phyloP scores from a whole-genome alignment of 2,329 filamentous ascomycete genomes.

The Cytospora mali region DNA sequence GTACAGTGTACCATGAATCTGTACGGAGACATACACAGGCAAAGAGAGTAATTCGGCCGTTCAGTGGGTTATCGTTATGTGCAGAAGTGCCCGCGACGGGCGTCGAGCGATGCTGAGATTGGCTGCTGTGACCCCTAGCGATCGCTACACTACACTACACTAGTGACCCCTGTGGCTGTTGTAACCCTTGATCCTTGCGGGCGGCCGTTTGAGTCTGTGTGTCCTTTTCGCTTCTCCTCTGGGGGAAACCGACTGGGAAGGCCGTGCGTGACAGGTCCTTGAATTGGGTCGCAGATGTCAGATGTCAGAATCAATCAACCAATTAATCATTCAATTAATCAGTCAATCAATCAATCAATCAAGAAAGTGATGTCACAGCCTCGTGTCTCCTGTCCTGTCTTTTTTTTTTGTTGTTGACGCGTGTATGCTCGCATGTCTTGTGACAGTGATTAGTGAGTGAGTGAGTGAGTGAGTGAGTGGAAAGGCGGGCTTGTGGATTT shows the following conservation, averaged over 20 bases:
- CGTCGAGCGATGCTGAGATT: slow-evolving; percentile 18
- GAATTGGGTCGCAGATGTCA: slow-evolving; percentile 18
- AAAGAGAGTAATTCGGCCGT: neutral
- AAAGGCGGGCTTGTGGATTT: too few species aligned
- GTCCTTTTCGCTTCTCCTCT: neutral
- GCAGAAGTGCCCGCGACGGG: slow-evolving; percentile 17
- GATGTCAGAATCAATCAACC: neutral
- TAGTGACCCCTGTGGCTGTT: slow-evolving; percentile 6
- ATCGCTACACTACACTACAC: too few species aligned
- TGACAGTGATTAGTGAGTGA: too few species aligned
- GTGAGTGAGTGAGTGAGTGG: neutral
- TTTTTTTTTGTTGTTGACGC: too few species aligned
- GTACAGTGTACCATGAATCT: neutral
- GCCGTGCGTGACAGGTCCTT: slow-evolving; percentile 11
- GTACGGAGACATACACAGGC: neutral
- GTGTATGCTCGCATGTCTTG: too few species aligned
- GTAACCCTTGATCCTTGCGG: slow-evolving; percentile 21
- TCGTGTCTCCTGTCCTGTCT: neutral
- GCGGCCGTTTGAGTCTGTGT: slow-evolving; percentile 24
- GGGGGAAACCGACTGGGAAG: neutral
- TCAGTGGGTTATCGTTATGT: slow-evolving; percentile 14
- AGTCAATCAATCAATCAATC: too few species aligned
- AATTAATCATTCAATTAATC: too few species aligned
- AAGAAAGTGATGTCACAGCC: slow-evolving; percentile 5
- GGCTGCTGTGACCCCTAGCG: too few species aligned